Evolutionary conservation across 306 rosid genomes (phyloP), one percentile per base, ranked within the genome.

Genomic region (Cajanus cajan): DNA sequence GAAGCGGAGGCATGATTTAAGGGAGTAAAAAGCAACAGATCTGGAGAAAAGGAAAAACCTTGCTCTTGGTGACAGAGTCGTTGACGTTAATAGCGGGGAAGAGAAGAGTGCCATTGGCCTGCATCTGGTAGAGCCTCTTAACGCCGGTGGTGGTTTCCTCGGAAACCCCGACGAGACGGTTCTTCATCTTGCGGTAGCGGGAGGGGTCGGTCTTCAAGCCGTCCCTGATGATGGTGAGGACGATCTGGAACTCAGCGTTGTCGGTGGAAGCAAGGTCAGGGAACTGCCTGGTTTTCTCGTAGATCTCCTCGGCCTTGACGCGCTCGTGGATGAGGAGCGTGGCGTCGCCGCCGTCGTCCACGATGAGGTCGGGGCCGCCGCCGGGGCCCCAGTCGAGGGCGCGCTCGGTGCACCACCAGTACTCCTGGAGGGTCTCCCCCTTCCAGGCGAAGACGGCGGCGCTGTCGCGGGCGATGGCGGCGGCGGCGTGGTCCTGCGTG

Each of bases 341-440:
- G 2, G 89, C 93, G 74, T 95, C 99, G 15, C 99, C 99, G 0
- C 99, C 99, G 19, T 95, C 99, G 5, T 95, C 99, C 2, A 95
- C 98, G 48, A 95, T 91, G 73, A 95, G 92, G 72, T 95, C 98
- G 0, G 99, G 99, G 0, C 99, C 99, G 1, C 98, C 98, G 0
- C 78, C 87, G 0, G 97, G 92, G 9, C 99, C 98, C 99, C 99
- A 95, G 44, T 95, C 99, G 8, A 95, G 88, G 5, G 99, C 86
- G 0, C 98, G 85, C 89, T 95, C 99, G 0, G 99, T 93, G 82
- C 99, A 95, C 99, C 99, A 95, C 99, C 99, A 92, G 81, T 95
- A 93, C 88, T 95, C 99, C 82, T 91, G 97, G 2, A 95, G 90
- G 19, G 98, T 95, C 78, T 95, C 99, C 0, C 99, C 99, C 71